A percentile compares a stretch with the other conserved stretches of the same genome.
Conservation (phyloP, 768 basidiomycete species). For the Kwoniella europaea region DNA sequence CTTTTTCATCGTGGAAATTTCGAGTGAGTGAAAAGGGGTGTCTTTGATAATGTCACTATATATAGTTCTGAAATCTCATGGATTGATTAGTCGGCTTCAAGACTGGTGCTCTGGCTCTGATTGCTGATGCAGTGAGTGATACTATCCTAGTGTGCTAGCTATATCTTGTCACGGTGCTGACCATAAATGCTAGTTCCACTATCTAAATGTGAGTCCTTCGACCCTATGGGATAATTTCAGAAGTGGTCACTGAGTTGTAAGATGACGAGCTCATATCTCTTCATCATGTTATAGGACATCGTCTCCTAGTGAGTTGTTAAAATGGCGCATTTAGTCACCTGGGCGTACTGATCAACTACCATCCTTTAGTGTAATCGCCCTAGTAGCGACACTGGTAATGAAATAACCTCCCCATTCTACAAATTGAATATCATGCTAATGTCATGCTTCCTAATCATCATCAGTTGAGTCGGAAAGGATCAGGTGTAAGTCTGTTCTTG, state of each 20-base stretch:
- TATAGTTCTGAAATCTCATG: too few relatives aligned
- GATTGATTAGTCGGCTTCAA: constrained; percentile 66
- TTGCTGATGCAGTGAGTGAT: constrained; percentile 65
- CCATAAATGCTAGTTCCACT: constrained; percentile 63
- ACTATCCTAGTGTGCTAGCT: not conserved
- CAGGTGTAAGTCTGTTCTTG: not conserved
- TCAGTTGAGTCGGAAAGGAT: constrained; percentile 2
- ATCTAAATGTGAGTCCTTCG: constrained; percentile 65
- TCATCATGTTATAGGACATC: constrained; percentile 3
- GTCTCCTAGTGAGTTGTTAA: constrained; percentile 19
- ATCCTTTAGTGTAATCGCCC: not conserved
- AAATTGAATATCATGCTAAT: too few relatives aligned
- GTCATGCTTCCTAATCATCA: too few relatives aligned
- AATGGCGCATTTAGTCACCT: constrained; percentile 54
- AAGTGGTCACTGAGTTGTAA: too few relatives aligned
- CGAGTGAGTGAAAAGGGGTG: constrained; percentile 53
- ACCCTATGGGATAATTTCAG: too few relatives aligned
- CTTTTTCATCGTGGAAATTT: constrained; percentile 65
- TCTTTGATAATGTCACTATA: too few relatives aligned
- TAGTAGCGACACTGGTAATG: constrained; percentile 8
- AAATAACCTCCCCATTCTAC: not conserved
- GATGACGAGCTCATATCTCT: too few relatives aligned
- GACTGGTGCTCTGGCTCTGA: constrained; percentile 65
- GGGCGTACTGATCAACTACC: constrained; percentile 24
- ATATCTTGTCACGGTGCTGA: not conserved